phyloP scores from a whole-genome alignment of 108 stramenopile genomes.

The Skeletonema tropicum region DNA sequence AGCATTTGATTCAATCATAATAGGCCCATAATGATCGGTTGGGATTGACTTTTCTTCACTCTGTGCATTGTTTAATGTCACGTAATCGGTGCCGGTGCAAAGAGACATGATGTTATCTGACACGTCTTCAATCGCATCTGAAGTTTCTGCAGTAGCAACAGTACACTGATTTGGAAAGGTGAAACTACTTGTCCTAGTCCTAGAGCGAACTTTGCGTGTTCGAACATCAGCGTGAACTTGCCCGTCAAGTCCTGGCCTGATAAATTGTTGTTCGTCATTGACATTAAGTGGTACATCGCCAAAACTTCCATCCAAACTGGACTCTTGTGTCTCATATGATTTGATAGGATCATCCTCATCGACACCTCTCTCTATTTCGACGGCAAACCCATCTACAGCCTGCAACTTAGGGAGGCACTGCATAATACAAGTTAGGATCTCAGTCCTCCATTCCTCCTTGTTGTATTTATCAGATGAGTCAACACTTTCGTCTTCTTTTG shows the following conservation, averaged over 20 bases:
- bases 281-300: constrained; percentile 2
- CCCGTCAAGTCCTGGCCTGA: not conserved
- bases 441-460: constrained; percentile 29
- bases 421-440: constrained; percentile 32
- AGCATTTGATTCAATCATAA: constrained; percentile 1
- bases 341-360: not conserved
- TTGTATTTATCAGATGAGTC: not conserved
- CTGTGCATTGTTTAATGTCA: not conserved
- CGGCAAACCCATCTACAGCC: constrained; percentile 44
- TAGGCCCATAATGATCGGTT: not conserved
- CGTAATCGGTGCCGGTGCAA: constrained; percentile 12
- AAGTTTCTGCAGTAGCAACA: not conserved
- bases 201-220: constrained; percentile 3
- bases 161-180: constrained; percentile 7
- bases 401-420: constrained; percentile 33
- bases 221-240: not conserved
- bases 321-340: constrained; percentile 2
- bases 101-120: constrained; percentile 23
- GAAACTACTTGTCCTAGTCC: constrained; percentile 1
- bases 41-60: constrained; percentile 6
- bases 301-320: not conserved
- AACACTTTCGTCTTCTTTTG: not conserved
- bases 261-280: not conserved
- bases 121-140: constrained; percentile 30
- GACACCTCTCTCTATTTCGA: not conserved